phyloP scores from a whole-genome alignment of 805 yeast species.

The Vanderwaltozyma polyspora region DNA sequence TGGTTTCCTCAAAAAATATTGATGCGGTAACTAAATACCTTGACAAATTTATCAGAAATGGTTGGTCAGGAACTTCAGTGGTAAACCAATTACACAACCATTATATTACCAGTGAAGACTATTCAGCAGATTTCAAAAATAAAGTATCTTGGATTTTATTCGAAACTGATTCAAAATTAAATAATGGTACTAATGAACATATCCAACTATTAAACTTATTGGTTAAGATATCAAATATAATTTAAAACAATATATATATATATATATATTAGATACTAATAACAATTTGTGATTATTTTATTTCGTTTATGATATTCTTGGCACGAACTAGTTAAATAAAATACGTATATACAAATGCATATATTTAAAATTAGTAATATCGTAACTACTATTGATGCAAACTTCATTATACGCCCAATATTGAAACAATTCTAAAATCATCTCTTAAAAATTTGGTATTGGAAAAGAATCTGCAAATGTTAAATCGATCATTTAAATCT shows the following conservation, averaged over 20 bases:
- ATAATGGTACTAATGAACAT: slow-evolving; percentile 84
- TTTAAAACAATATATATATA: not conserved
- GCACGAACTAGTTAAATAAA: too few relatives aligned
- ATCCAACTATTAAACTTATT: slow-evolving; percentile 63
- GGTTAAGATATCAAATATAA: slow-evolving; percentile 36
- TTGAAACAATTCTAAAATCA: too few relatives aligned
- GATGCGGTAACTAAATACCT: slow-evolving; percentile 32
- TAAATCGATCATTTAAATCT: too few relatives aligned
- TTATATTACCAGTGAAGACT: slow-evolving; percentile 44
- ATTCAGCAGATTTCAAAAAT: slow-evolving; percentile 48
- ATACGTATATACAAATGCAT: too few relatives aligned
- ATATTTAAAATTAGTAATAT: too few relatives aligned
- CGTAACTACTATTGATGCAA: too few relatives aligned
- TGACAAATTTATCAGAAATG: slow-evolving; percentile 41
- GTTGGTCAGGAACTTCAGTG: slow-evolving; percentile 72
- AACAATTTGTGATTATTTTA: too few relatives aligned
- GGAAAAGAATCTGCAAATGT: too few relatives aligned
- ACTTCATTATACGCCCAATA: too few relatives aligned
- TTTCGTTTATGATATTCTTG: too few relatives aligned
- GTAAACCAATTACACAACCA: slow-evolving; percentile 60
- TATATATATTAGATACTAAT: too few relatives aligned
- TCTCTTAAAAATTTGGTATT: too few relatives aligned
- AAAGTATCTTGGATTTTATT: slow-evolving; percentile 53
- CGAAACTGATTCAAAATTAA: slow-evolving; percentile 60
- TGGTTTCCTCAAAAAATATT: slow-evolving; percentile 27